Conservation (phyloP, 257 asterid genomes). For the Thymus quinquecostatus region DNA sequence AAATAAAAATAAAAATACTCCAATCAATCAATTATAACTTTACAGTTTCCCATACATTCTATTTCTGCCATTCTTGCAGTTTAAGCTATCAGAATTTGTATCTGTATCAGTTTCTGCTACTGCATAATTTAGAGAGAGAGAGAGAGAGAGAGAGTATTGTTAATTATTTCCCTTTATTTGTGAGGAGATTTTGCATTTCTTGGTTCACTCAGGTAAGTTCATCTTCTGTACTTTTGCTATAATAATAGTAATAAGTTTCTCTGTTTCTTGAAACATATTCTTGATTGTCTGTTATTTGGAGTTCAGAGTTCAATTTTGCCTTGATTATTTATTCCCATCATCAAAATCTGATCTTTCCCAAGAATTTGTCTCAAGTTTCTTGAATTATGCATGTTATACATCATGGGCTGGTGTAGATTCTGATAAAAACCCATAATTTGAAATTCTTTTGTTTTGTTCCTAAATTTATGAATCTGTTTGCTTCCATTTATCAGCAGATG, state of each 20-base stretch:
- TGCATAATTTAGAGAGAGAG: neutral
- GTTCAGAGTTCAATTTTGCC: neutral
- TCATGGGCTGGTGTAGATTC: neutral
- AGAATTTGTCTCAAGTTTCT: neutral
- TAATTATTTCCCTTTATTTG: neutral
- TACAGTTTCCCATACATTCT: conserved; percentile 7
- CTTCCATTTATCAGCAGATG: conserved; percentile 35
- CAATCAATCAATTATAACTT: conserved; percentile 22
- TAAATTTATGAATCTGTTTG: neutral
- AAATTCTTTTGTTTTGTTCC: neutral
- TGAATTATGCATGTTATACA: conserved; percentile 6
- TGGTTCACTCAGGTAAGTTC: conserved; percentile 34
- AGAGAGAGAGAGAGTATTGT: neutral
- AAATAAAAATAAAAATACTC: conserved; percentile 3
- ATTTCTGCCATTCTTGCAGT: conserved; percentile 21
- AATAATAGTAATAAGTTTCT: neutral
- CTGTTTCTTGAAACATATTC: neutral
- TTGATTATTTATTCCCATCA: conserved; percentile 3
- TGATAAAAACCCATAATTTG: neutral
- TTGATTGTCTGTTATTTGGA: neutral
- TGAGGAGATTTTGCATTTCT: neutral
- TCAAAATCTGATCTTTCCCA: neutral
- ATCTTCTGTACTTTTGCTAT: neutral
- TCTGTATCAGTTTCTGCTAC: neutral
- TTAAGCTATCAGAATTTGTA: conserved; percentile 12